Base-by-base conservation (phyloP, 2,329 filamentous ascomycete species). In the Beauveria scarabaeidicola region DNA sequence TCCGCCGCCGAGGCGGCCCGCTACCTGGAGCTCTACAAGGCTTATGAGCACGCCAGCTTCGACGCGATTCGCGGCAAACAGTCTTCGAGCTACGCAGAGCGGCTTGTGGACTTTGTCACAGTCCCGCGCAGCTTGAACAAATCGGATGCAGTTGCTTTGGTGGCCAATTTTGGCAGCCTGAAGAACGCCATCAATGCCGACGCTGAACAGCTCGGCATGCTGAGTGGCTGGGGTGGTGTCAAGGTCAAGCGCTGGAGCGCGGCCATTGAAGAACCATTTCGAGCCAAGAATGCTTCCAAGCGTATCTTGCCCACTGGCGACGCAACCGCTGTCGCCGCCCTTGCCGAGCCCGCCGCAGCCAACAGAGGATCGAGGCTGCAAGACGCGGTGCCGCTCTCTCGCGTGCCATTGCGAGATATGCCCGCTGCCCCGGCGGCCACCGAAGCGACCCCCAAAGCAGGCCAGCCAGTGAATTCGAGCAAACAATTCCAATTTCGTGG, bases 1-100 rank as follows among this genome's bases (percentile, higher is more conserved):
- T 93, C 89, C 6, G 90, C 93, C 17, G 88, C 90, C 61, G 94
- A 99, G 76, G 93, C 92, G 2, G 94, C 90, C 0, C 86, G 93
- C 67, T 99, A 99, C 69, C 80, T 99, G 25, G 94, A 97, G 70
- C 78, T 96, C 10, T 97, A 93, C 80, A 99, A 99, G 73, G 90
- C 88, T 1, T 96, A 91, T 68, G 94, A 99, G 74, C 86, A 96
- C 70, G 90, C 92, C 38, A 78, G 73, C 63, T 89, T 91, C 27
- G 85, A 85, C 0, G 88, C 89, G 36, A 97, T 99, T 72, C 87
- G 87, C 61, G 91, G 91, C 11, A 88, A 91, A 66, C 91, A 96
- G 73, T 85, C 89, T 1, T 88, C 87, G 21, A 86, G 85, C 57
- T 97, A 97, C 68, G 84, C 89, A 6, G 92, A 97, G 67, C 88